Conservation (phyloP, 148 eudicot genomes). For the Dianthus caryophyllus region DNA sequence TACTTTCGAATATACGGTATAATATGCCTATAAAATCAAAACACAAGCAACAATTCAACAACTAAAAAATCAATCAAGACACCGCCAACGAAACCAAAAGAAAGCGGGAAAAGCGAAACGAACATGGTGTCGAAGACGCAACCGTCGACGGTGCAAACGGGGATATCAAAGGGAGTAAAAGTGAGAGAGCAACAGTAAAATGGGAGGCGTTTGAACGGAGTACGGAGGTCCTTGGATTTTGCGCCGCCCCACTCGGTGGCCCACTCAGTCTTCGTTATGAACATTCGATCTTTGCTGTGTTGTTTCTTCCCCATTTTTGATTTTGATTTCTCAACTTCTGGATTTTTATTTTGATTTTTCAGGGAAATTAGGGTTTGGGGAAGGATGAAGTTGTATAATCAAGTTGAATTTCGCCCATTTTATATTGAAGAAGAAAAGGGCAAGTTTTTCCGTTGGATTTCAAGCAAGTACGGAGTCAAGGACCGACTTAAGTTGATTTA, state of each 20-base stretch:
- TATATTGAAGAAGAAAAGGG: too few species aligned
- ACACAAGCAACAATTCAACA: slow-evolving; percentile 7
- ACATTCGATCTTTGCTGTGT: slow-evolving; percentile 97
- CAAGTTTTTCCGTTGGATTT: too few species aligned
- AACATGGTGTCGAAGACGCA: slow-evolving; percentile 78
- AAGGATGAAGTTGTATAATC: too few species aligned
- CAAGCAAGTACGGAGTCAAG: too few species aligned
- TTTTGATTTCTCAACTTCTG: too few species aligned
- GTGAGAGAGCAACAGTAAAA: slow-evolving; percentile 96
- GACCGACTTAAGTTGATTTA: too few species aligned
- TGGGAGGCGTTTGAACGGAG: slow-evolving; percentile 95
- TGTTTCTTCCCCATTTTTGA: slow-evolving; percentile 99
- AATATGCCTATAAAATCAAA: slow-evolving; percentile 52
- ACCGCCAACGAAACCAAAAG: too few species aligned
- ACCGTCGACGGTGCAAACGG: slow-evolving; percentile 83
- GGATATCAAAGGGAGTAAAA: slow-evolving; percentile 85
- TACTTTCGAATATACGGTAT: slow-evolving; percentile 75
- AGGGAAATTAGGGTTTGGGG: too few species aligned
- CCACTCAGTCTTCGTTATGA: slow-evolving; percentile 90
- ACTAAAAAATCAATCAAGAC: too few species aligned
- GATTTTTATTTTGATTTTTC: too few species aligned
- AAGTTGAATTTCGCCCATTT: too few species aligned
- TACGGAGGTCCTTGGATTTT: slow-evolving; percentile 59
- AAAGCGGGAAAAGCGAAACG: slow-evolving; percentile 15
- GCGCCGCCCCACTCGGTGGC: slow-evolving; percentile 99